Percentiles rank a stretch among this genome's conserved stretches.
Evolutionary conservation across 2,329 filamentous ascomycete genomes (phyloP).

Genomic region (Tolypocladium ophioglossoides): DNA sequence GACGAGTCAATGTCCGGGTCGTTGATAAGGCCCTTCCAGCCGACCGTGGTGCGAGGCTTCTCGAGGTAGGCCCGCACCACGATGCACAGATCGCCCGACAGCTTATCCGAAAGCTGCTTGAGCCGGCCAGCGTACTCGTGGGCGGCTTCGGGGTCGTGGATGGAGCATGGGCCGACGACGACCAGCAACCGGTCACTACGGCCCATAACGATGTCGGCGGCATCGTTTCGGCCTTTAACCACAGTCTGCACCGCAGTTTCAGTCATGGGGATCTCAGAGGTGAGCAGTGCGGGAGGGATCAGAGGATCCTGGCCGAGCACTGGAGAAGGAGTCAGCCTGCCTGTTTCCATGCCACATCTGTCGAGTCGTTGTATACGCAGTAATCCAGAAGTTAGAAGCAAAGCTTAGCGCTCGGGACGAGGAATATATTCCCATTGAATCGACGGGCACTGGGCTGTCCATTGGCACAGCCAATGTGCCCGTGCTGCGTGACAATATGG

Average conservation of each 20-base stretch:
- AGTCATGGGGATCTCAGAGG: constrained; percentile 71
- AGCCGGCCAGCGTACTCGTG: constrained; percentile 80
- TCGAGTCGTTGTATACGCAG: neutral
- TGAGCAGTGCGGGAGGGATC: constrained; percentile 78
- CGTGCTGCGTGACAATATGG: neutral
- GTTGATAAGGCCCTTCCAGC: constrained; percentile 99
- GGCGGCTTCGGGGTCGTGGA: constrained; percentile 84
- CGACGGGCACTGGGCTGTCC: neutral
- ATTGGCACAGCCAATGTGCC: neutral
- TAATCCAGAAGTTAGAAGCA: neutral
- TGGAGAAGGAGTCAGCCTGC: constrained; percentile 26
- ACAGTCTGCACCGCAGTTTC: constrained; percentile 55
- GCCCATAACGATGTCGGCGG: constrained; percentile 66
- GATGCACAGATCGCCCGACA: constrained; percentile 75
- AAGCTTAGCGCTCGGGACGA: neutral
- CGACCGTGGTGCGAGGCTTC: constrained; percentile 95
- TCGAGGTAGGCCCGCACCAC: constrained; percentile 99
- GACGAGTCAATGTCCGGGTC: constrained; percentile 96
- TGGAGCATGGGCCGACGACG: constrained; percentile 90
- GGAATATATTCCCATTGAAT: neutral
- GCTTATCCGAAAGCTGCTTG: constrained; percentile 65
- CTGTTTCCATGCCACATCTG: neutral
- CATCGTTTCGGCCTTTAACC: constrained; percentile 57
- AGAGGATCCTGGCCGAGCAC: constrained; percentile 91
- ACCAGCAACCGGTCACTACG: constrained; percentile 82